Evolutionary conservation across 208 protist genomes (phyloP), one percentile per base, ranked within the genome.

Genomic region (Trypanosoma boissoni): DNA sequence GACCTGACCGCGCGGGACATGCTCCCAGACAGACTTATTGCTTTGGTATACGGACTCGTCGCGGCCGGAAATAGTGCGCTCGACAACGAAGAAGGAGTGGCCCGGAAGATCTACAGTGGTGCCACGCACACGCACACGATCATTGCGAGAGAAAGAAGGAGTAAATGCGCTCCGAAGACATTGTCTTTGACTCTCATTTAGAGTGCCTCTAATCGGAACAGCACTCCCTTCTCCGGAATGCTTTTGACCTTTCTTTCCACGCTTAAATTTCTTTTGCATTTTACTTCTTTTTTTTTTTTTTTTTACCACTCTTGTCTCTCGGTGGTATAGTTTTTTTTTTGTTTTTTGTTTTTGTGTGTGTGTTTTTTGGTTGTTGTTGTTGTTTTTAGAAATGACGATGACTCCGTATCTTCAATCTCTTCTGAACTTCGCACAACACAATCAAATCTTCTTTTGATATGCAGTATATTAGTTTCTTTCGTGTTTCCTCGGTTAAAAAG

Each of bases 11-110:
- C 79, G 48, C 5, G 88, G 88, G 5, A 95, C 68, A 24, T 83
- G 62, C 64, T 95, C 83, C 85, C 88, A 95, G n/a, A 90, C 58
- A 39, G 86, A 85, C 9, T 64, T 72, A 51, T 74, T 89, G 36
- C 71, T 77, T 3, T 57, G 56, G 58, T 95, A 95, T n/a, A 91
- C 72, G n/a, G 57, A 73, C 44, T 87, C 72, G 42, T 72, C 72
- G 51, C 73, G 61, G 28, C 81, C 88, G 31, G 61, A 45, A 16
- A 88, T 62, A 23, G 64, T 70, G 32, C 83, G 80, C 53, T 89
- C 79, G 10, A 87, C 75, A 0, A 95, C 52, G 32, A 88, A 48
- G 42, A 95, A 89, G 9, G 24, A 32, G 8, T 29, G 36, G 1
- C 72, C 68, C 48, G 77, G 70, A n/a, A 80, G 29, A 43, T 9